These are phyloP conservation scores for maize (Zea mays) DNA, from an alignment of 176 grass and related monocot species.

Conservation along the genomic window DNA sequence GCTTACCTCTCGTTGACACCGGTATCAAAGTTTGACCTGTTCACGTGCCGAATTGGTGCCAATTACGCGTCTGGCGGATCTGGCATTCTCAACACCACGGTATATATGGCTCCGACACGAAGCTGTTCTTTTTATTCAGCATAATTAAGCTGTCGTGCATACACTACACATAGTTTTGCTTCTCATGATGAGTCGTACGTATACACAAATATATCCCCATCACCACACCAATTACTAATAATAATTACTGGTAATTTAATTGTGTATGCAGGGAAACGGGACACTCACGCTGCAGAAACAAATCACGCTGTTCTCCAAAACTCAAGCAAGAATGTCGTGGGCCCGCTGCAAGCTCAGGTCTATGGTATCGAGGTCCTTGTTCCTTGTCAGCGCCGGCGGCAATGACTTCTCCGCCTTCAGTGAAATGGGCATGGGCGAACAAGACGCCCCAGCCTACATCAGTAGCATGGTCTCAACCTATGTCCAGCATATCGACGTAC, in stretches of 20 bases:
- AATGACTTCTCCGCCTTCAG: conserved; percentile 10
- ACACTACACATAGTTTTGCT: not conserved
- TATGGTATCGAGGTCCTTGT: not conserved
- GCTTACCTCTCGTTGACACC: conserved; percentile 11
- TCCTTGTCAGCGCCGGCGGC: not conserved
- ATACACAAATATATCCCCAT: not conserved
- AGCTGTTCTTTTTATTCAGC: not conserved
- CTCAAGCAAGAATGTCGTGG: not conserved
- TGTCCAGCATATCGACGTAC: not conserved
- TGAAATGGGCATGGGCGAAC: not conserved
- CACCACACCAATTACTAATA: no score
- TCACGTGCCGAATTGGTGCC: not conserved
- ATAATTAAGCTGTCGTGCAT: not conserved
- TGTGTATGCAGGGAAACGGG: not conserved
- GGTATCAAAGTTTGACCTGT: not conserved
- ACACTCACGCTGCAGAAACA: not conserved
- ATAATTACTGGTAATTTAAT: not conserved
- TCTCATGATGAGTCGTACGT: not conserved
- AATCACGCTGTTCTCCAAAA: not conserved
- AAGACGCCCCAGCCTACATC: conserved; percentile 9
- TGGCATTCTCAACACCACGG: conserved; percentile 6
- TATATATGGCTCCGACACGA: not conserved
- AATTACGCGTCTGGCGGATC: not conserved
- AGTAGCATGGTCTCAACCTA: conserved; percentile 1
- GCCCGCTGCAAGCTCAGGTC: not conserved